Evolutionary conservation across 2,329 filamentous ascomycete genomes (phyloP).

Genomic region (Penicillium sp.): DNA sequence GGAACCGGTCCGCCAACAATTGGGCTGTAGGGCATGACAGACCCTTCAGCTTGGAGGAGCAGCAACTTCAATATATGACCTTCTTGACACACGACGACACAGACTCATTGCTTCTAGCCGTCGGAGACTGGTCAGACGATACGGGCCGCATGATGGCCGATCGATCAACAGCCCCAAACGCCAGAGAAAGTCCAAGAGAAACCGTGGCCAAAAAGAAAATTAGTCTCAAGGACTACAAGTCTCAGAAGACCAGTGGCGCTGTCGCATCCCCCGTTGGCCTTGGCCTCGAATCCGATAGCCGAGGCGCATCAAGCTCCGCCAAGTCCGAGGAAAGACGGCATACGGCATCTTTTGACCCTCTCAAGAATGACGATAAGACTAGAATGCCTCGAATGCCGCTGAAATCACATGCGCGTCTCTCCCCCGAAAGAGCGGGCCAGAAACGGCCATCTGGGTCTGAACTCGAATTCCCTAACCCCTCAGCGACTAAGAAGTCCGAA

Average conservation of each 20-base stretch:
- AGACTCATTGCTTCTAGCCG: conserved; percentile 51
- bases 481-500: conserved; percentile 20
- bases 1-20: conserved; percentile 43
- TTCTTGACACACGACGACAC: conserved; percentile 59
- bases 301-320: conserved; percentile 15
- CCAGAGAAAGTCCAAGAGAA: conserved; percentile 41
- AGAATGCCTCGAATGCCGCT: conserved; percentile 9
- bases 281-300: conserved; percentile 20
- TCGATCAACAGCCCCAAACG: conserved; percentile 37
- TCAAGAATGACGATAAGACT: conserved; percentile 17
- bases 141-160: conserved; percentile 47
- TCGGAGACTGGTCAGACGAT: conserved; percentile 55
- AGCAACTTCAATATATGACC: conserved; percentile 61
- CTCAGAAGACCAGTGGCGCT: conserved; percentile 47
- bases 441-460: conserved; percentile 30
- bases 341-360: conserved; percentile 16
- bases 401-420: conserved; percentile 14
- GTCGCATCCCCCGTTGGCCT: conserved; percentile 27
- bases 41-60: conserved; percentile 56
- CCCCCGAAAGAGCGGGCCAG: conserved; percentile 20
- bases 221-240: conserved; percentile 60
- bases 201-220: conserved; percentile 59
- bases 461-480: conserved; percentile 13
- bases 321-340: conserved; percentile 22
- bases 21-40: conserved; percentile 51